Evolutionary conservation across 2,329 filamentous ascomycete species (phyloP).

Genomic region (Arthrobotrys conoides): DNA sequence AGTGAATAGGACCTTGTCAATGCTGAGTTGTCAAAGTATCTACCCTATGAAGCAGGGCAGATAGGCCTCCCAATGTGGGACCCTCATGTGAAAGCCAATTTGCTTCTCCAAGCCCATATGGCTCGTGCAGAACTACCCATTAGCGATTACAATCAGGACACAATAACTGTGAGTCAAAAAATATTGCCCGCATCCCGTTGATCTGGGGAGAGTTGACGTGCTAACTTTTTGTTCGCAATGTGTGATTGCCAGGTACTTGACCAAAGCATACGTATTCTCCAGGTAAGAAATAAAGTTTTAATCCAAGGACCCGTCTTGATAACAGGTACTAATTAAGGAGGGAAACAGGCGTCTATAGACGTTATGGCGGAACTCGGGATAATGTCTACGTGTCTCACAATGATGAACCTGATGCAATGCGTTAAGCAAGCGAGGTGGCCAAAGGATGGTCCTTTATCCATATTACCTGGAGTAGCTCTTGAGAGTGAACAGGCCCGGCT

Average conservation of each 20-base stretch:
- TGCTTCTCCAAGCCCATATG: slow-evolving; percentile 95
- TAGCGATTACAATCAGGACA: slow-evolving; percentile 95
- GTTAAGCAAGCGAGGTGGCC: slow-evolving; percentile 96
- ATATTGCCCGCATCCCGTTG: not conserved
- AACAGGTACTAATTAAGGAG: slow-evolving; percentile 37
- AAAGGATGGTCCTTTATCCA: slow-evolving; percentile 80
- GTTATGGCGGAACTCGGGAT: slow-evolving; percentile 91
- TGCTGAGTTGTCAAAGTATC: slow-evolving; percentile 83
- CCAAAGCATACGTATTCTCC: slow-evolving; percentile 95
- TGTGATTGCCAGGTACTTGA: slow-evolving; percentile 79
- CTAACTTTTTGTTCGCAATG: slow-evolving; percentile 63
- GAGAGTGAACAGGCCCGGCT: slow-evolving; percentile 65
- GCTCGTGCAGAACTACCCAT: slow-evolving; percentile 93
- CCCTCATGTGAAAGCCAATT: slow-evolving; percentile 95
- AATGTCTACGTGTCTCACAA: slow-evolving; percentile 80
- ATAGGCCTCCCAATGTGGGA: slow-evolving; percentile 94
- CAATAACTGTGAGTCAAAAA: slow-evolving; percentile 71
- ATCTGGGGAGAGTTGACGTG: slow-evolving; percentile 1
- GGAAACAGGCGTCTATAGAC: slow-evolving; percentile 81
- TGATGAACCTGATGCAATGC: slow-evolving; percentile 88
- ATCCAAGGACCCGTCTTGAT: not conserved
- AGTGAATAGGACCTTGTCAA: slow-evolving; percentile 82
- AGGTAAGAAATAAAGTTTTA: slow-evolving; percentile 67
- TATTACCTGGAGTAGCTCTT: slow-evolving; percentile 80
- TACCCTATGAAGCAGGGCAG: slow-evolving; percentile 77